Evolutionary conservation across 2,329 filamentous ascomycete genomes (phyloP), one percentile per base, ranked within the genome.

Genomic region (Monilinia polystroma): DNA sequence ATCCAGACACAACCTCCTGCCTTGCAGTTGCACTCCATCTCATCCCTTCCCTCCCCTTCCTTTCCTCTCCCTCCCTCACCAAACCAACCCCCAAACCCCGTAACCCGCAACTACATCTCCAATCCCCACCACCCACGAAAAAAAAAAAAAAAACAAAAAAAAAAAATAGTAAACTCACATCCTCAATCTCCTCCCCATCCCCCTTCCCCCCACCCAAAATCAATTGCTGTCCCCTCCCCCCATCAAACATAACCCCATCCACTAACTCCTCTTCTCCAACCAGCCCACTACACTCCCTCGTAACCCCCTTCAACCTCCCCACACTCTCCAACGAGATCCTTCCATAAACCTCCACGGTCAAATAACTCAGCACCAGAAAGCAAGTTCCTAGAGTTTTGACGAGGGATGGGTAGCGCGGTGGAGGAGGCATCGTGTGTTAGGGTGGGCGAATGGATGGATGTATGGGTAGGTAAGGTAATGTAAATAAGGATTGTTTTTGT

Each of bases 171-270:
- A 41, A 45, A 66, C 64, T 60, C 35, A 66, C 64, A 66, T 52
- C 56, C 47, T 66, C 67, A 56, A 63, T 47, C 12, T 32, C 41
- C 43, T 32, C 51, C 10, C 35, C 20, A 29, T 62, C 38, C 23
- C 63, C 66, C 14, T 35, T 35, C 29, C 32, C 47, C 45, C 43
- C 35, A 55, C 64, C 29, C 66, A 64, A 43, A 38, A 64, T n/a
- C 4, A 58, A 16, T 41, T 64, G 63, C 32, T 35, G 12, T 7
- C 63, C 18, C 3, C n/a, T n/a, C 26, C n/a, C 11, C 47, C 47
- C 47, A 23, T 51, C 20, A 51, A 51, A 23, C 38, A 6, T 49
- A n/a, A 8, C n/a, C 16, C 12, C 49, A 4, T 11, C 35, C 14
- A 38, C 58, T 38, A 47, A 26, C 10, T 29, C 3, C 14, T 43